phyloP scores from a whole-genome alignment of 768 basidiomycete genomes.

The Mycena polygramma region DNA sequence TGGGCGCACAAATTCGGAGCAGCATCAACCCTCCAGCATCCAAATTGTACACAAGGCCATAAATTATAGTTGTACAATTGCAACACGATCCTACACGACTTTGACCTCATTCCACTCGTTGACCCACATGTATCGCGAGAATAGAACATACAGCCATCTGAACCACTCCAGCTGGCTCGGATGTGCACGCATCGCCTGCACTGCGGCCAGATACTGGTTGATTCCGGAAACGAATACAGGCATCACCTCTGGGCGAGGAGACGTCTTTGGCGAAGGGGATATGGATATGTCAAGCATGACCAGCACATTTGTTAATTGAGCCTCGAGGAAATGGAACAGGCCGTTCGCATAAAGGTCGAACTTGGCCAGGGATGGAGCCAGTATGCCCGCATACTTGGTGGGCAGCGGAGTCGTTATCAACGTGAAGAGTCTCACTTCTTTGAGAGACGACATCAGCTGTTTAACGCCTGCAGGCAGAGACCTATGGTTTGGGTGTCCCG shows the following conservation, averaged over 20 bases:
- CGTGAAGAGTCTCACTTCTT: constrained; percentile 62
- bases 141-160: constrained; percentile 84
- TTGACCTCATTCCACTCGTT: constrained; percentile 80
- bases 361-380: constrained; percentile 67
- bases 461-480: constrained; percentile 73
- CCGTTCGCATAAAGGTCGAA: constrained; percentile 51
- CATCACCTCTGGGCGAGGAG: constrained; percentile 32
- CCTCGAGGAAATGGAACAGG: constrained; percentile 44
- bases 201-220: constrained; percentile 65
- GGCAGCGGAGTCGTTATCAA: constrained; percentile 70
- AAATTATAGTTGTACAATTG: too few species aligned
- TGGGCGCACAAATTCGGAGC: constrained; percentile 47
- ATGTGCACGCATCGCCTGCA: constrained; percentile 81
- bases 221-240: constrained; percentile 71
- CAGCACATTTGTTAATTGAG: constrained; percentile 34
- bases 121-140: constrained; percentile 94
- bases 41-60: constrained; percentile 47
- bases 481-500: constrained; percentile 89
- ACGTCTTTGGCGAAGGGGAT: constrained; percentile 2
- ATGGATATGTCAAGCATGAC: constrained; percentile 23
- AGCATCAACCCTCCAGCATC: constrained; percentile 69
- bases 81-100: constrained; percentile 49
- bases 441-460: constrained; percentile 52
- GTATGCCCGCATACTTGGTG: constrained; percentile 72
- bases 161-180: constrained; percentile 89